A percentile compares a stretch with the other conserved stretches of the same genome.
phyloP scores from a whole-genome alignment of 306 rosid genomes.

The Ceratonia siliqua region DNA sequence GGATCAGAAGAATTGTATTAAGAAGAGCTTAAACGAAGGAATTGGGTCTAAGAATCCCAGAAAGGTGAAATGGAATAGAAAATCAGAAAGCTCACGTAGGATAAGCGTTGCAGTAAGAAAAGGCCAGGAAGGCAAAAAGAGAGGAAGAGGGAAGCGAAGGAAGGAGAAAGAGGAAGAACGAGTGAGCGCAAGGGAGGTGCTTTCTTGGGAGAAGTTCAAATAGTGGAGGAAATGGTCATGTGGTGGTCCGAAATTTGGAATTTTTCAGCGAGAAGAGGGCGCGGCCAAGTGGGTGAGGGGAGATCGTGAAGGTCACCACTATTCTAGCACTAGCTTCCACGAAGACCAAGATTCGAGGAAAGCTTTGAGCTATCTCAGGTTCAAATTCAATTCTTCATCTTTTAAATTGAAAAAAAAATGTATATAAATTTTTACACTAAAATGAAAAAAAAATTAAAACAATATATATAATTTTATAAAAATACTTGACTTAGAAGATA shows the following conservation, averaged over 20 bases:
- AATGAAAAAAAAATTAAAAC: too few species aligned
- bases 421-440: too few species aligned
- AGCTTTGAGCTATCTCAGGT: neutral
- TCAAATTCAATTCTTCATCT: neutral
- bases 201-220: slow-evolving; percentile 32
- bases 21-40: slow-evolving; percentile 5
- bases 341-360: slow-evolving; percentile 45
- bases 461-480: too few species aligned
- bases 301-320: slow-evolving; percentile 53
- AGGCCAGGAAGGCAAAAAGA: neutral
- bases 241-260: slow-evolving; percentile 68
- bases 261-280: slow-evolving; percentile 25
- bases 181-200: neutral
- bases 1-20: neutral
- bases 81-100: slow-evolving; percentile 23
- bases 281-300: slow-evolving; percentile 21
- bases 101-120: slow-evolving; percentile 43
- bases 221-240: slow-evolving; percentile 64
- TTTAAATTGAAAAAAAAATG: neutral
- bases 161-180: neutral
- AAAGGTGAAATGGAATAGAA: slow-evolving; percentile 16
- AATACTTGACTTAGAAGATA: too few species aligned
- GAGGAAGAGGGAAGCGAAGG: neutral
- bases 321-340: slow-evolving; percentile 43
- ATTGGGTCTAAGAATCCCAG: slow-evolving; percentile 41